Percentiles rank a stretch among this genome's conserved stretches.
These are phyloP conservation scores for Eremochloa ophiuroides DNA, from an alignment of 176 grass and related monocot species.

Conservation along the genomic window DNA sequence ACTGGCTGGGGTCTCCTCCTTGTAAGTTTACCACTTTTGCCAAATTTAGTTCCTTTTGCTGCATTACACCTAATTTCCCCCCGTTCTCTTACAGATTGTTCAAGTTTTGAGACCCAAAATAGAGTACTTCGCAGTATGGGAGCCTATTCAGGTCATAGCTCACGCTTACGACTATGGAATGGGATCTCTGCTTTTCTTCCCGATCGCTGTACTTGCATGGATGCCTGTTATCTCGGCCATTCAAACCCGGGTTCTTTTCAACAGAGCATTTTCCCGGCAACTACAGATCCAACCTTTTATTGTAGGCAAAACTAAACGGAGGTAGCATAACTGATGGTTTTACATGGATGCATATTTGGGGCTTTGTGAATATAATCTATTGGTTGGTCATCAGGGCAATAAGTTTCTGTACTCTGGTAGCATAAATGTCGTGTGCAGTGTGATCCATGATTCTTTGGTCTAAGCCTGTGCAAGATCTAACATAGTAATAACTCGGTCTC, in stretches of 20 bases:
- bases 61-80: neutral
- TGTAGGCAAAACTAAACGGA: constrained; percentile 67
- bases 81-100: constrained; percentile 50
- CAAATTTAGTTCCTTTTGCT: neutral
- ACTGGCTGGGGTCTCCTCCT: constrained; percentile 87
- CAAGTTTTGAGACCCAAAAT: constrained; percentile 84
- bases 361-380: constrained; percentile 38
- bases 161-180: constrained; percentile 91
- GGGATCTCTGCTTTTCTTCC: constrained; percentile 74
- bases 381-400: constrained; percentile 12
- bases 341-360: constrained; percentile 1
- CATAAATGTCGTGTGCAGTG: constrained; percentile 24
- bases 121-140: constrained; percentile 68
- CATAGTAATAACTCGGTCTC: neutral
- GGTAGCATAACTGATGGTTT: constrained; percentile 33
- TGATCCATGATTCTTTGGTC: constrained; percentile 32
- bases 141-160: constrained; percentile 83
- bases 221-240: constrained; percentile 88
- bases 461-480: constrained; percentile 1
- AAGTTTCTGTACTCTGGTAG: neutral
- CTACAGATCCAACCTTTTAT: constrained; percentile 90
- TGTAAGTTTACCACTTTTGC: constrained; percentile 37
- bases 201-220: constrained; percentile 79
- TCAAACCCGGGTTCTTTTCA: constrained; percentile 95
- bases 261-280: constrained; percentile 69